A percentile compares a stretch with the other conserved stretches of the same genome.
These are phyloP conservation scores for Trichodelitschia bisporula DNA, from an alignment of 495 filamentous ascomycete genomes.

Conservation along the genomic window DNA sequence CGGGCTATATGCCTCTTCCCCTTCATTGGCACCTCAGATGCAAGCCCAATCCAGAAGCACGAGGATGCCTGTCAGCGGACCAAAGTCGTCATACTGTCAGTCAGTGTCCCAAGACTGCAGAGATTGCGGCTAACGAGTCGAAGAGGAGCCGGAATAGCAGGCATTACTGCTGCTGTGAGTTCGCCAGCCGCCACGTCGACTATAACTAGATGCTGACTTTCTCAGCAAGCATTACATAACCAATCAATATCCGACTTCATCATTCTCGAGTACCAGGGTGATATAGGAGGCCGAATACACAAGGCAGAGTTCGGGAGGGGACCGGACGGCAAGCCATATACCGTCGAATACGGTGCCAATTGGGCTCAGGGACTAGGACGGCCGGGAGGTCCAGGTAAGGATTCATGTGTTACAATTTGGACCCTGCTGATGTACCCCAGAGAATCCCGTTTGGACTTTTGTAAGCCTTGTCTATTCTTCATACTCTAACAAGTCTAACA, in stretches of 20 bases:
- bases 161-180: slow-evolving; percentile 41
- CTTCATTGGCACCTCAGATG: too few species aligned
- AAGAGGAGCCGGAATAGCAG: slow-evolving; percentile 32
- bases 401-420: background rate
- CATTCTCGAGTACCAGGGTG: slow-evolving; percentile 39
- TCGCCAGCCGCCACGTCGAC: slow-evolving; percentile 5
- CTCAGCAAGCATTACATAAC: slow-evolving; percentile 37
- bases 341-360: slow-evolving; percentile 13
- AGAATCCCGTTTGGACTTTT: slow-evolving; percentile 48
- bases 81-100: too few species aligned
- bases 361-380: slow-evolving; percentile 34
- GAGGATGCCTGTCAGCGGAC: too few species aligned
- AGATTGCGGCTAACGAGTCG: background rate
- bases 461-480: too few species aligned
- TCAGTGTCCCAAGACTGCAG: too few species aligned
- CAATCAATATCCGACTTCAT: slow-evolving; percentile 40
- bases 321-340: slow-evolving; percentile 26
- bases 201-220: slow-evolving; percentile 1
- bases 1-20: too few species aligned
- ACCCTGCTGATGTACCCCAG: too few species aligned
- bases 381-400: slow-evolving; percentile 20
- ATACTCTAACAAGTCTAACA: slow-evolving; percentile 12
- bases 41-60: too few species aligned
- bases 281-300: slow-evolving; percentile 35
- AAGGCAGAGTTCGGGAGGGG: slow-evolving; percentile 32